These are phyloP conservation scores for Sclerospora graminicola DNA, from an alignment of 352 stramenopile species.

Conservation along the genomic window DNA sequence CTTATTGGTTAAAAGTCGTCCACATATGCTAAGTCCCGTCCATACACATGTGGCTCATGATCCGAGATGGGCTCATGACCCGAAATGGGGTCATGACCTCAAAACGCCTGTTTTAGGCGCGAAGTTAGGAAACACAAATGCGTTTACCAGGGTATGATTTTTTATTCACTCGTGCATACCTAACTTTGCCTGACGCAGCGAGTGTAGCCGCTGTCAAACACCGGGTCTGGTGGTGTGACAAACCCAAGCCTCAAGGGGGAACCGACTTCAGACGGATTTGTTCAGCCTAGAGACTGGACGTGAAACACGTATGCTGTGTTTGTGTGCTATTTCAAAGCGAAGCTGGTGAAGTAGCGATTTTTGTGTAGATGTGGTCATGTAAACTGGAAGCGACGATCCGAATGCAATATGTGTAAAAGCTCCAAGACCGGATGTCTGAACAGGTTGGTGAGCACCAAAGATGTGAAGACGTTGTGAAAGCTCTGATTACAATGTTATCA, in stretches of 20 bases:
- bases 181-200: conserved; percentile 73
- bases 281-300: conserved; percentile 67
- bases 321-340: background rate
- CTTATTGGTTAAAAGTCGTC: no score
- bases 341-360: no score
- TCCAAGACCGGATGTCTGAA: conserved; percentile 55
- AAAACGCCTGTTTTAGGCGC: no score
- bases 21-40: no score
- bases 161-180: no score
- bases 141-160: no score
- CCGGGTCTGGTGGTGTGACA: conserved; percentile 19
- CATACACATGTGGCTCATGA: no score
- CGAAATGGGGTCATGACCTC: no score
- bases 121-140: no score
- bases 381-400: conserved; percentile 75
- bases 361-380: conserved; percentile 62
- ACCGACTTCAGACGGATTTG: conserved; percentile 48
- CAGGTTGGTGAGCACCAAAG: conserved; percentile 21
- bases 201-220: conserved; percentile 79
- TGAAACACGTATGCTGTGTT: conserved; percentile 52
- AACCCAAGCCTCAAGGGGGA: conserved; percentile 17
- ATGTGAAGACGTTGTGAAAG: no score
- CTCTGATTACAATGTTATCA: background rate
- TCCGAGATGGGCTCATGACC: no score
- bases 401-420: conserved; percentile 86